A percentile compares a stretch with the other conserved stretches of the same genome.
These are phyloP conservation scores for Corrigiola litoralis DNA, from an alignment of 179 eudicot genomes.

Conservation along the genomic window DNA sequence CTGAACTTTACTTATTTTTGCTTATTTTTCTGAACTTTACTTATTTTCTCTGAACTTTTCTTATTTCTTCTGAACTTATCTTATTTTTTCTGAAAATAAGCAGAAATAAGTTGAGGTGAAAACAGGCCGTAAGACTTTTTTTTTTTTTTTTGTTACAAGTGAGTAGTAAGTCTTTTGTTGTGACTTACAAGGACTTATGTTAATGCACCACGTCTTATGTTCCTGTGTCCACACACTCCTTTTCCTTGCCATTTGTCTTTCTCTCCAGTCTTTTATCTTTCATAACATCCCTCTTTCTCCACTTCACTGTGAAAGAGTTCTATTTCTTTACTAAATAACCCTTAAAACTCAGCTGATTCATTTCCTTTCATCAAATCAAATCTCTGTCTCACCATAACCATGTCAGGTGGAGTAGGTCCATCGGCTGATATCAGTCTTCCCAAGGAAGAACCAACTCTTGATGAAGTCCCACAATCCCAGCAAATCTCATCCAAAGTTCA, in stretches of 20 bases:
- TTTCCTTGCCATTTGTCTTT: slow-evolving; percentile 20
- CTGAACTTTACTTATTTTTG: no score
- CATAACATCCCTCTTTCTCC: background rate
- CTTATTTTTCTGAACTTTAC: no score
- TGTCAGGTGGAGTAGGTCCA: slow-evolving; percentile 76
- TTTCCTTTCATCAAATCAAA: background rate
- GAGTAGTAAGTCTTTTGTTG: no score
- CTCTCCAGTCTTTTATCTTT: background rate
- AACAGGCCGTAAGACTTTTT: no score
- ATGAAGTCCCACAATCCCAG: background rate
- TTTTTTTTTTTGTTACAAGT: no score
- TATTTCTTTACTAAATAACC: background rate
- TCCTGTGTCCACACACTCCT: slow-evolving; percentile 7
- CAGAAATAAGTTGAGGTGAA: no score
- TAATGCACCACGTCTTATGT: slow-evolving; percentile 7
- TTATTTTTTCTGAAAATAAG: no score
- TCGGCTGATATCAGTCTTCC: slow-evolving; percentile 39
- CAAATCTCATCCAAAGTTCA: slow-evolving; percentile 4
- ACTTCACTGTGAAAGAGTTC: no score
- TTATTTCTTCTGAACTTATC: no score
- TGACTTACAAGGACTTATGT: background rate
- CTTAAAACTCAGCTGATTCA: background rate
- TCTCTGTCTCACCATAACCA: slow-evolving; percentile 11
- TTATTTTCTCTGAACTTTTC: no score
- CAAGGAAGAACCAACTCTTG: slow-evolving; percentile 22